These are phyloP conservation scores for Leptodontidium sp. DNA, from an alignment of 2,329 filamentous ascomycete species.

Conservation along the genomic window DNA sequence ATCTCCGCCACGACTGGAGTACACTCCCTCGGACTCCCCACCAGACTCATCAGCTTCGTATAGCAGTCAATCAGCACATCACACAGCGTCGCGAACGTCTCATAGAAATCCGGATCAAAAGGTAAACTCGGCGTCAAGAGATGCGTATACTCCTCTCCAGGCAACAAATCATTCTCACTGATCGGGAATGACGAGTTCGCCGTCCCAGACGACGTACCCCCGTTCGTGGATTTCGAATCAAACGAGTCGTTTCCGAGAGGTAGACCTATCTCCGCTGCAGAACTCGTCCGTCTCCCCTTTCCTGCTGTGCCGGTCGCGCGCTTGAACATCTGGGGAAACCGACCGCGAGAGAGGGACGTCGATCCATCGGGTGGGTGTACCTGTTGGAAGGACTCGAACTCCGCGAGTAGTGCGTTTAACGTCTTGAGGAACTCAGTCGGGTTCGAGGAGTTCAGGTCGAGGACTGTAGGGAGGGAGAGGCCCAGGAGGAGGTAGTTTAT, in stretches of 20 bases:
- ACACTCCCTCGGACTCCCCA: conserved; percentile 79
- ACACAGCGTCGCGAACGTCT: conserved; percentile 94
- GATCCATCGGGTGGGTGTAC: conserved; percentile 81
- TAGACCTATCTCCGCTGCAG: conserved; percentile 65
- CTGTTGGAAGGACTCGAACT: conserved; percentile 94
- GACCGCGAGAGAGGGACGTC: conserved; percentile 75
- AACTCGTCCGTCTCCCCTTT: conserved; percentile 66
- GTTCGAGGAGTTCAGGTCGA: conserved; percentile 84
- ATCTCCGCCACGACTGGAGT: conserved; percentile 77
- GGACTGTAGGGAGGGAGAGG: conserved; percentile 85
- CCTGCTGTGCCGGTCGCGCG: conserved; percentile 59
- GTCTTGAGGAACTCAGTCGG: conserved; percentile 87
- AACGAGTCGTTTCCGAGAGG: conserved; percentile 57
- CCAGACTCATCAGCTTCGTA: conserved; percentile 75
- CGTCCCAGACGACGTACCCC: conserved; percentile 48
- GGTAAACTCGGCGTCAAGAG: conserved; percentile 91
- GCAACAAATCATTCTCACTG: conserved; percentile 71
- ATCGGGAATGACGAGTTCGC: conserved; percentile 56
- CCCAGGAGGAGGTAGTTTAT: conserved; percentile 94
- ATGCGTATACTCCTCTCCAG: conserved; percentile 87
- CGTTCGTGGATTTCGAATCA: conserved; percentile 55
- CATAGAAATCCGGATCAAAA: conserved; percentile 96
- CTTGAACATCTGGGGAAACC: conserved; percentile 86
- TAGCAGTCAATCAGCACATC: conserved; percentile 96
- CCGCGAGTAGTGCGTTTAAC: conserved; percentile 82